These are phyloP conservation scores for Pseudogymnoascus sp. DNA, from an alignment of 2,329 filamentous ascomycete species.

Conservation along the genomic window DNA sequence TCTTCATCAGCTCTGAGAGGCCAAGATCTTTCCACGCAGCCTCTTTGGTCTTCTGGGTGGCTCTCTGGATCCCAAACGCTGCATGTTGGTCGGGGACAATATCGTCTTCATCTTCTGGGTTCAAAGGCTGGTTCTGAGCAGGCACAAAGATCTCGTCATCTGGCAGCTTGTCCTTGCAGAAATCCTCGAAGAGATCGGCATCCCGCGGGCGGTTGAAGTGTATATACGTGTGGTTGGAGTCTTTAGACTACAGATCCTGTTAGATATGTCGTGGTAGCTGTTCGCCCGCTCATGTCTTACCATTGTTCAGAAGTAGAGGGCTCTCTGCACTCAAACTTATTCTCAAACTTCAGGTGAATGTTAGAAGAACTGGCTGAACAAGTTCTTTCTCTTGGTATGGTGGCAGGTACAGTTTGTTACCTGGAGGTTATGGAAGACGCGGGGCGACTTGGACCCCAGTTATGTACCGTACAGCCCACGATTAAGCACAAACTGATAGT, in stretches of 20 bases:
- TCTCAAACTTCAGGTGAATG: neutral
- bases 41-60: conserved; percentile 64
- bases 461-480: neutral
- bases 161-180: conserved; percentile 63
- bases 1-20: conserved; percentile 60
- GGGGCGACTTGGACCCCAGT: neutral
- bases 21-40: conserved; percentile 74
- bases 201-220: conserved; percentile 66
- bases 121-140: conserved; percentile 69
- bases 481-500: neutral
- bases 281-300: neutral
- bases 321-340: neutral
- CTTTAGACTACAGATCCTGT: conserved; percentile 42
- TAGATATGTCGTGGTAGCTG: neutral
- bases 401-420: neutral
- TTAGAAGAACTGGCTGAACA: neutral
- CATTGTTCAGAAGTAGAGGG: neutral
- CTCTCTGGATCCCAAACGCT: conserved; percentile 76
- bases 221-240: conserved; percentile 66
- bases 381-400: neutral
- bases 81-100: conserved; percentile 83
- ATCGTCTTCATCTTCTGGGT: conserved; percentile 83
- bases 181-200: conserved; percentile 73
- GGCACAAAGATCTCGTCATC: conserved; percentile 77
- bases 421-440: conserved; percentile 4